These are phyloP conservation scores for Leucocoprinus sp. DNA, from an alignment of 768 basidiomycete genomes.

Conservation along the genomic window DNA sequence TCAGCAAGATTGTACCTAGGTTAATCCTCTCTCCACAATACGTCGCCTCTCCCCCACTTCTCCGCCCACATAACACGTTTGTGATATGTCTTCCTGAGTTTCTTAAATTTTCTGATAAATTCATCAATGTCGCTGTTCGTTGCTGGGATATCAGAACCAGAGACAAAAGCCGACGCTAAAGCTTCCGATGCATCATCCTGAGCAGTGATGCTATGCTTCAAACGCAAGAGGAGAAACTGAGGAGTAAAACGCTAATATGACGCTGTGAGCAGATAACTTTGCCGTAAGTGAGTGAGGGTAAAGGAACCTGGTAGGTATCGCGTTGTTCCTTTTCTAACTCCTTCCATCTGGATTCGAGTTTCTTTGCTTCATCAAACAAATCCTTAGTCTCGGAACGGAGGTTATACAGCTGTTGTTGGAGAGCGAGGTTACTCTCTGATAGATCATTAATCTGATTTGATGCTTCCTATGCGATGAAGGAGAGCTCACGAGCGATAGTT, in stretches of 20 bases:
- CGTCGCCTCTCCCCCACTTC: conserved; percentile 78
- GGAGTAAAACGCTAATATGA: conserved; percentile 66
- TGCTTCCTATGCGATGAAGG: neutral
- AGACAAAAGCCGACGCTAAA: conserved; percentile 73
- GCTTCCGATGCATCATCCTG: conserved; percentile 88
- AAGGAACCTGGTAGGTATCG: conserved; percentile 75
- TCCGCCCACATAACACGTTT: conserved; percentile 89
- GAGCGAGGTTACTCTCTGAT: conserved; percentile 64
- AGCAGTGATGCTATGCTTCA: conserved; percentile 80
- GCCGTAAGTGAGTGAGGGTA: neutral
- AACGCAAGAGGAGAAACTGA: conserved; percentile 81
- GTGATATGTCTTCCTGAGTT: conserved; percentile 83
- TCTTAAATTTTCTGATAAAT: conserved; percentile 85
- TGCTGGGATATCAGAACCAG: conserved; percentile 28
- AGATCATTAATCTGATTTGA: conserved; percentile 10
- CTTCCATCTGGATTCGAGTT: conserved; percentile 75
- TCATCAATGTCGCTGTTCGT: conserved; percentile 64
- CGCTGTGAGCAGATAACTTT: neutral
- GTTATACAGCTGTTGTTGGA: conserved; percentile 69
- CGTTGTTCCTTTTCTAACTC: conserved; percentile 84
- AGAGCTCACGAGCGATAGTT: conserved; percentile 68
- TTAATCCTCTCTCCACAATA: conserved; percentile 74
- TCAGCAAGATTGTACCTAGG: neutral
- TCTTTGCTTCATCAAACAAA: conserved; percentile 81
- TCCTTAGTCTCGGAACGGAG: conserved; percentile 78